These are phyloP conservation scores for Sporothrix dimorphospora DNA, from an alignment of 2,329 filamentous ascomycete genomes.

Conservation along the genomic window DNA sequence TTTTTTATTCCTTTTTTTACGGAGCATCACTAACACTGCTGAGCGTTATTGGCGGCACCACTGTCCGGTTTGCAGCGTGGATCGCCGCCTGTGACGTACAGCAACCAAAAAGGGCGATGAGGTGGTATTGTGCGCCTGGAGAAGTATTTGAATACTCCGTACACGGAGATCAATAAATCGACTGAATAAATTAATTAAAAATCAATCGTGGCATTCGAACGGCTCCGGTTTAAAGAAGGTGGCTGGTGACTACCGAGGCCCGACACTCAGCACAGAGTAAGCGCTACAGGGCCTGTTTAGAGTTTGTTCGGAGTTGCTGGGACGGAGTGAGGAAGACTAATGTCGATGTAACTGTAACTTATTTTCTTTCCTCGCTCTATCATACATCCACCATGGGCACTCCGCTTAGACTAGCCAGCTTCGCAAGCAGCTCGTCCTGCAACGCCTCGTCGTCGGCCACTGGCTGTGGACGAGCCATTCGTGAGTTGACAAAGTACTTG, in stretches of 20 bases:
- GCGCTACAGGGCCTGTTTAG: background rate
- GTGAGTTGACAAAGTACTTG: constrained; percentile 46
- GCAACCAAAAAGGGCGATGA: background rate
- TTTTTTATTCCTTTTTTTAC: constrained; percentile 13
- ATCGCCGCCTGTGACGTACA: constrained; percentile 18
- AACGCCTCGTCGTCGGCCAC: constrained; percentile 44
- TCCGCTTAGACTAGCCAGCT: constrained; percentile 40
- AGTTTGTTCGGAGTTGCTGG: background rate
- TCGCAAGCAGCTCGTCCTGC: constrained; percentile 50
- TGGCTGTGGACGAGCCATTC: constrained; percentile 37
- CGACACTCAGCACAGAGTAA: background rate
- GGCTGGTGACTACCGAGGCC: background rate
- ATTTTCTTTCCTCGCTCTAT: background rate
- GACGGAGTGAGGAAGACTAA: background rate
- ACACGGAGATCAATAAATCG: background rate
- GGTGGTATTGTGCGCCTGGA: background rate
- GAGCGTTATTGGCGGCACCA: background rate
- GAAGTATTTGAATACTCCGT: background rate
- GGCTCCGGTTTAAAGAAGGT: background rate
- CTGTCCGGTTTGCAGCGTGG: background rate
- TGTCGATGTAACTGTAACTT: too few relatives aligned
- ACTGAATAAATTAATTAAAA: background rate
- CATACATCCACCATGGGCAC: constrained; percentile 25
- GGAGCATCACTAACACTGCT: background rate
- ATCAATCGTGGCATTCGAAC: background rate